A percentile compares a stretch with the other conserved stretches of the same genome.
These are phyloP conservation scores for Xylaria cubensis DNA, from an alignment of 495 filamentous ascomycete genomes.

Conservation along the genomic window DNA sequence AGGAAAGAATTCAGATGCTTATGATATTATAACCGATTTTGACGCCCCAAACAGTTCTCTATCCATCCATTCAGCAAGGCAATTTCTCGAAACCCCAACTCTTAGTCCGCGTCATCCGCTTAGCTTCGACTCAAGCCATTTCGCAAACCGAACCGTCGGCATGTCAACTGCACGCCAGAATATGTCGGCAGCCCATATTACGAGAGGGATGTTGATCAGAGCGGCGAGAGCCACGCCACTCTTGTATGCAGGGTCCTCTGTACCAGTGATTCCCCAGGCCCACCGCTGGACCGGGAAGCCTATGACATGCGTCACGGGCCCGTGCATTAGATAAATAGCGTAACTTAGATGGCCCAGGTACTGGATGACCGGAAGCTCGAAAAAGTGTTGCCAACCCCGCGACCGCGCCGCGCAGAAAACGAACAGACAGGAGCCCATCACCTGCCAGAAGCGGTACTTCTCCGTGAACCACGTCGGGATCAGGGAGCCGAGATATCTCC, in stretches of 20 bases:
- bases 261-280: slow-evolving; percentile 45
- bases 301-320: slow-evolving; percentile 54
- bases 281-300: slow-evolving; percentile 48
- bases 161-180: slow-evolving; percentile 55
- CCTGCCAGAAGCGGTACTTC: slow-evolving; percentile 53
- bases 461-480: slow-evolving; percentile 51
- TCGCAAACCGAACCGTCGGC: slow-evolving; percentile 53
- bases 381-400: slow-evolving; percentile 45
- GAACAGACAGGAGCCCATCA: slow-evolving; percentile 48
- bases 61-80: not conserved
- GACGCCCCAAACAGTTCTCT: not conserved
- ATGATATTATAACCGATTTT: not conserved
- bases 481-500: slow-evolving; percentile 43
- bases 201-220: slow-evolving; percentile 45
- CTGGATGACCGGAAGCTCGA: slow-evolving; percentile 44
- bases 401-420: slow-evolving; percentile 46
- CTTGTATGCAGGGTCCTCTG: slow-evolving; percentile 42
- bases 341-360: slow-evolving; percentile 61
- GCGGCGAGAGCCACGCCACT: slow-evolving; percentile 45
- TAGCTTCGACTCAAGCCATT: slow-evolving; percentile 48
- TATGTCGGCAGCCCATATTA: slow-evolving; percentile 53
- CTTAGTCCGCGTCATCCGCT: slow-evolving; percentile 16
- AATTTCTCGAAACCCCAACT: not conserved
- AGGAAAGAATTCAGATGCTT: not conserved
- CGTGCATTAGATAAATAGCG: slow-evolving; percentile 60